Evolutionary conservation across 2,329 filamentous ascomycete genomes (phyloP), one percentile per base, ranked within the genome.

Genomic region (Alternaria sp.): DNA sequence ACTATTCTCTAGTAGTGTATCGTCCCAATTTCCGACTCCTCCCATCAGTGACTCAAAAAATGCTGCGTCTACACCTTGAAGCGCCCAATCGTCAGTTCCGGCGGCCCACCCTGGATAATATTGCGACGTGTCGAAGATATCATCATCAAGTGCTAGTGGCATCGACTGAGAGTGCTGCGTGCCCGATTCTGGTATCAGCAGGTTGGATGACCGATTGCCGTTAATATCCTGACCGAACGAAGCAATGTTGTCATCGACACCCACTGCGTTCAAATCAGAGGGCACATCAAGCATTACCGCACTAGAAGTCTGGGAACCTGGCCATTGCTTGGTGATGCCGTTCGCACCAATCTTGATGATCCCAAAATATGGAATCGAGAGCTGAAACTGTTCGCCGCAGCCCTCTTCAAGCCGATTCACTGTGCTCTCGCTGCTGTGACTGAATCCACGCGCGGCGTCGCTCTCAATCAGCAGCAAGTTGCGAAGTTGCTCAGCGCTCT

Each of bases 311-410:
- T 30, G n/a, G 3, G 11, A 33, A 8, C 20, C 10, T 6, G 60
- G 23, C 23, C 15, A 11, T 6, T 63, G 23, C 25, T 41, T 60
- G 1, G 56, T 60, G 43, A 63, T 58, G 3, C 69, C 67, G n/a
- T 71, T 67, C 12, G 68, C 70, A 1, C 69, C 63, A 61, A 80
- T 78, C 18, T 67, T 75, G 57, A 80, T 71, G 23, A 70, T 71
- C 9, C 77, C 75, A 63, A 78, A 76, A 58, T 76, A 79, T 2
- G 75, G 76, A 41, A 77, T 72, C 4, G 46, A 18, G 12, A 63
- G 43, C 9, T 44, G 54, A n/a, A 63, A 56, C 8, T 56, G 53
- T 25, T 59, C 60, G 14, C 60, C 57, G 11, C 55, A 53, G 14
- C 44, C 28, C 21, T 56, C 44, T 28, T 59, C 33, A n/a, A 65